Percentiles rank a stretch among this genome's conserved stretches.
Conservation (phyloP, 139 green algal species). For the Gonium pectorale region DNA sequence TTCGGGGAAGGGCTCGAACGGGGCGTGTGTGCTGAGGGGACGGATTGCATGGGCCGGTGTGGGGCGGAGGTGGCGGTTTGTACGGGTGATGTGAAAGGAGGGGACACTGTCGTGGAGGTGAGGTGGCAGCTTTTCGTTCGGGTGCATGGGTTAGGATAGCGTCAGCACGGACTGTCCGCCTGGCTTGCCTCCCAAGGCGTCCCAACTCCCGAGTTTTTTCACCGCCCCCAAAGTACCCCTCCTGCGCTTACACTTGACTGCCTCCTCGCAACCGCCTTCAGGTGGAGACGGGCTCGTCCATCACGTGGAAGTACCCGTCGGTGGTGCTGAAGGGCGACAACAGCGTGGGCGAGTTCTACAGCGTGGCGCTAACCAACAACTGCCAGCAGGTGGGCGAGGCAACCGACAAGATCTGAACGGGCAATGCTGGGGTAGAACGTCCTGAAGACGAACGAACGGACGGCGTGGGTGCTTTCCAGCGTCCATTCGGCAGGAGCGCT, state of each 20-base stretch:
- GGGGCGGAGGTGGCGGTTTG: neutral
- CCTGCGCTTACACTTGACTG: neutral
- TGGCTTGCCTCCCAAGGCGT: too few species aligned
- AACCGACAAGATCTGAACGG: too few species aligned
- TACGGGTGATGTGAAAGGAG: neutral
- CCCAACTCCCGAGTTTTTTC: too few species aligned
- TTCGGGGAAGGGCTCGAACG: neutral
- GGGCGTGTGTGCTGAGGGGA: too few species aligned
- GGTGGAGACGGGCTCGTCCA: constrained; percentile 97
- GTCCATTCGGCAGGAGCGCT: too few species aligned
- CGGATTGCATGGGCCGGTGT: neutral
- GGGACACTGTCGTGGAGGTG: too few species aligned
- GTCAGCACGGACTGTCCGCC: too few species aligned
- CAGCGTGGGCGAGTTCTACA: constrained; percentile 98
- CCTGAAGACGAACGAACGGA: too few species aligned
- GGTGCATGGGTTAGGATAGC: too few species aligned
- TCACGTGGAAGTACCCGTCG: constrained; percentile 99
- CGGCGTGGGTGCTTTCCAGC: too few species aligned
- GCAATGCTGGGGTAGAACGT: too few species aligned
- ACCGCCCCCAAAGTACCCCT: neutral
- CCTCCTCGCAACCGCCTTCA: constrained; percentile 63
- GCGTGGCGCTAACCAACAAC: constrained; percentile 98
- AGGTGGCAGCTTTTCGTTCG: too few species aligned
- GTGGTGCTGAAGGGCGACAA: constrained; percentile 95
- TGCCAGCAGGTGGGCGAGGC: constrained; percentile 24